Base-by-base conservation (phyloP, 192 early-diverging fungal genomes). In the Entophlyctis luteolus region DNA sequence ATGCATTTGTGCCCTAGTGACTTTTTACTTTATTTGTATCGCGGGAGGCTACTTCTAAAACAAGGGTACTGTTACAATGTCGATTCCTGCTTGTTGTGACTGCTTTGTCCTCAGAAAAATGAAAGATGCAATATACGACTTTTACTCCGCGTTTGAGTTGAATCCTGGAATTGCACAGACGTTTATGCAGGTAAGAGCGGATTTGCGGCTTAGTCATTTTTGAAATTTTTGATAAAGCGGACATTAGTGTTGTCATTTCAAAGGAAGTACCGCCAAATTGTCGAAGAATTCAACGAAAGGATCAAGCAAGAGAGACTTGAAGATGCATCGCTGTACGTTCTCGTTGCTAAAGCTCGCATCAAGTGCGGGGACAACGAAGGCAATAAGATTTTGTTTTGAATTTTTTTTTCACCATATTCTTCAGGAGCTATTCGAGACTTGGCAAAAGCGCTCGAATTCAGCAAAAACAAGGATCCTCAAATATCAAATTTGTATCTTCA, bases 91-190 rank as follows among this genome's bases (percentile, higher is more conserved):
- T 67, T 18, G 25, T 5, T 31, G 12, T 4, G 22, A 33, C 50
- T 23, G 50, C 20, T n/a, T 34, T 32, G 0, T 2, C 38, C 12
- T 8, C 1, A 79, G 75, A 8, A 39, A 58, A 37, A 81, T 81
- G 72, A 72, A 69, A 38, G 79, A 79, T 42, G 74, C 83, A 20
- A 84, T 77, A 4, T 62, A 74, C 45, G 79, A 84, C 42, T 84
- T 84, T 48, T 80, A 82, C 36, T 63, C 80, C 3, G 83, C 83
- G 0, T 84, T 84, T 73, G 83, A 81, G 37, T 66, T 84, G 28
- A 84, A 82, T 59, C 62, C 83, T 16, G 68, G 75, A 14, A 84
- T 84, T 34, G 83, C 83, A 6, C 79, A 84, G 50, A 84, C 83
- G 16, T 81, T 81, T 47, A 59, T 78, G 18, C 81, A 83, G 69